Evolutionary conservation across 1,139 yeast genomes (phyloP).

Genomic region (Saccharomycopsis hybrid): DNA sequence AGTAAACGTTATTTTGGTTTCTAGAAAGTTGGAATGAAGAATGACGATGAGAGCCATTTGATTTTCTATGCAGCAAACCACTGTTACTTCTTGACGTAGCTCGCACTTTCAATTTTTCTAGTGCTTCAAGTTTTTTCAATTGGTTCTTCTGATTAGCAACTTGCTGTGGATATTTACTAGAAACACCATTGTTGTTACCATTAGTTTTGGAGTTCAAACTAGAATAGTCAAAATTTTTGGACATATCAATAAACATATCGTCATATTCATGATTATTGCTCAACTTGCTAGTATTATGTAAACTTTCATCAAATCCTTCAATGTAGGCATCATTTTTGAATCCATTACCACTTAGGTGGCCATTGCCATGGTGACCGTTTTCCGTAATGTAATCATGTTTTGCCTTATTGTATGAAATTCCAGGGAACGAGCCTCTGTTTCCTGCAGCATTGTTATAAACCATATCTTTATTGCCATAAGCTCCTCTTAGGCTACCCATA

Average conservation of each 20-base stretch:
- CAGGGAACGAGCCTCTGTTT: constrained; percentile 7
- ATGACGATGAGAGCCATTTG: too few relatives aligned
- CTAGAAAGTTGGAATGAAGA: too few relatives aligned
- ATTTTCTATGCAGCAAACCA: too few relatives aligned
- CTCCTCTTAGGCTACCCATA: too few relatives aligned
- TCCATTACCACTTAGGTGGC: not conserved
- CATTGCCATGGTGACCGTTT: too few relatives aligned
- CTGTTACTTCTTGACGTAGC: not conserved
- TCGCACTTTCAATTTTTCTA: constrained; percentile 11
- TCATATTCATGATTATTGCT: not conserved
- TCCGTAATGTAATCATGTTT: not conserved
- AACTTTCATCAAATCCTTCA: constrained; percentile 13
- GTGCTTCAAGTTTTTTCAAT: constrained; percentile 13
- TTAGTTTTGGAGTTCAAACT: not conserved
- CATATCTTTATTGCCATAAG: too few relatives aligned
- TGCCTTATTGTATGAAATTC: constrained; percentile 1
- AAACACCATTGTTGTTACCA: not conserved
- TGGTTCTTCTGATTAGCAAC: constrained; percentile 7
- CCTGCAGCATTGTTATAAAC: not conserved
- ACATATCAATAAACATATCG: constrained; percentile 1
- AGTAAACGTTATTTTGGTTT: too few relatives aligned
- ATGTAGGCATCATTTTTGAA: not conserved
- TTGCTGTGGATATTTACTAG: not conserved
- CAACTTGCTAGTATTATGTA: not conserved
- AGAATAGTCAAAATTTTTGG: constrained; percentile 1